phyloP scores from a whole-genome alignment of 2,329 filamentous ascomycete genomes.

The Bipolaris oryzae region DNA sequence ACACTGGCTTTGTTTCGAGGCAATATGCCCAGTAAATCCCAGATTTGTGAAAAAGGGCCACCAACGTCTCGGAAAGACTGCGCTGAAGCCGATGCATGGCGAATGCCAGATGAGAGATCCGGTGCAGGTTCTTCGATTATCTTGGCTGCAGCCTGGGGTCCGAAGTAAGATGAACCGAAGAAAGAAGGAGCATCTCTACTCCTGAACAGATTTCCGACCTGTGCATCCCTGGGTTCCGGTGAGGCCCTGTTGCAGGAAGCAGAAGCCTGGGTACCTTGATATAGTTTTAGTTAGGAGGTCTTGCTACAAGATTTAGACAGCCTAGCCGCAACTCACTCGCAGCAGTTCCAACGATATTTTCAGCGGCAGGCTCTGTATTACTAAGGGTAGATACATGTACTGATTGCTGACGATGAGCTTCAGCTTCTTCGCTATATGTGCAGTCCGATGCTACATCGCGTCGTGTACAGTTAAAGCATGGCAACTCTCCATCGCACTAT shows the following conservation, averaged over 20 bases:
- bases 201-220: slow-evolving; percentile 25
- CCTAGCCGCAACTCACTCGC: neutral
- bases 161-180: slow-evolving; percentile 29
- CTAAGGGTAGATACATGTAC: neutral
- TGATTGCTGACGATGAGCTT: slow-evolving; percentile 10
- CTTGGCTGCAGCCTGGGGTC: slow-evolving; percentile 27
- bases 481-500: slow-evolving; percentile 24
- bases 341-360: neutral
- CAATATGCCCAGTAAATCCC: slow-evolving; percentile 51
- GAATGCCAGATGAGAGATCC: slow-evolving; percentile 24
- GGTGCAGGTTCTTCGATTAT: slow-evolving; percentile 27
- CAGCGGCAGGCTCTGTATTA: neutral
- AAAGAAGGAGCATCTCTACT: slow-evolving; percentile 26
- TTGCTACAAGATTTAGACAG: neutral
- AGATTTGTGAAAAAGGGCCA: slow-evolving; percentile 48
- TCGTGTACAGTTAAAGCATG: slow-evolving; percentile 26
- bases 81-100: slow-evolving; percentile 22
- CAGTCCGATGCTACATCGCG: slow-evolving; percentile 19
- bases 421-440: slow-evolving; percentile 20
- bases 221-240: slow-evolving; percentile 15
- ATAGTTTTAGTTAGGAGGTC: neutral
- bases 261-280: neutral
- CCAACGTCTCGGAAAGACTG: slow-evolving; percentile 38
- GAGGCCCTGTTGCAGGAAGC: slow-evolving; percentile 1
- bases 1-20: slow-evolving; percentile 49